Percentiles rank a stretch among this genome's conserved stretches.
Evolutionary conservation across 768 basidiomycete genomes (phyloP).

Genomic region (Mycena rosella): DNA sequence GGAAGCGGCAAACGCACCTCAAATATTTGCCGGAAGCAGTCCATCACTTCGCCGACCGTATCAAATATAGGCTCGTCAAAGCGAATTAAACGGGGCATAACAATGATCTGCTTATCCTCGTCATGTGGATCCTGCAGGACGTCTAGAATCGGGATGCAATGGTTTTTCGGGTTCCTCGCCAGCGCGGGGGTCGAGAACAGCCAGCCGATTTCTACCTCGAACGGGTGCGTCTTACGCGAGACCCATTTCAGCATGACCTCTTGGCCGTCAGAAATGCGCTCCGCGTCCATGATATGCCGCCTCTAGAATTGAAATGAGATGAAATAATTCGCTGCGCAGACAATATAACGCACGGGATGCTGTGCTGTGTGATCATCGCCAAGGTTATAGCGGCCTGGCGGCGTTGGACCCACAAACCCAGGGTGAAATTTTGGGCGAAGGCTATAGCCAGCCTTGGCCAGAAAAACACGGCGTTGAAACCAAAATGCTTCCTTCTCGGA

Average conservation of each 20-base stretch:
- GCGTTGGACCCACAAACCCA: constrained; percentile 26
- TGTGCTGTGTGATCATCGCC: constrained; percentile 34
- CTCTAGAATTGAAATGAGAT: constrained; percentile 21
- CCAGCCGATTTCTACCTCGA: constrained; percentile 41
- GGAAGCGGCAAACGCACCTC: constrained; percentile 37
- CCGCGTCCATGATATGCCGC: constrained; percentile 35
- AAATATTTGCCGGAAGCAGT: constrained; percentile 47
- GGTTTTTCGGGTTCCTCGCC: constrained; percentile 34
- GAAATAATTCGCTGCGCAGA: background rate
- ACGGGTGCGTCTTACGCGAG: constrained; percentile 31
- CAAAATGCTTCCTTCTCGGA: constrained; percentile 31
- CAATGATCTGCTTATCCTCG: constrained; percentile 37
- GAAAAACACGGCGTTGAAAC: constrained; percentile 34
- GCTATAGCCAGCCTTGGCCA: constrained; percentile 32
- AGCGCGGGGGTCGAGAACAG: constrained; percentile 36
- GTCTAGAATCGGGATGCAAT: constrained; percentile 44
- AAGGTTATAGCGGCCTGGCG: constrained; percentile 17
- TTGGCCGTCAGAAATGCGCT: constrained; percentile 23
- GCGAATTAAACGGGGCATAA: constrained; percentile 45
- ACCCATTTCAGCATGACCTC: constrained; percentile 35
- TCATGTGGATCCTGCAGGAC: constrained; percentile 35
- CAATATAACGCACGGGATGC: constrained; percentile 26
- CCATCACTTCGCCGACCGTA: constrained; percentile 42
- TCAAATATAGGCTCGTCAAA: constrained; percentile 40
- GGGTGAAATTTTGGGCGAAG: constrained; percentile 33